These are phyloP conservation scores for Typha latifolia DNA, from an alignment of 176 grass and related monocot species.

Conservation along the genomic window DNA sequence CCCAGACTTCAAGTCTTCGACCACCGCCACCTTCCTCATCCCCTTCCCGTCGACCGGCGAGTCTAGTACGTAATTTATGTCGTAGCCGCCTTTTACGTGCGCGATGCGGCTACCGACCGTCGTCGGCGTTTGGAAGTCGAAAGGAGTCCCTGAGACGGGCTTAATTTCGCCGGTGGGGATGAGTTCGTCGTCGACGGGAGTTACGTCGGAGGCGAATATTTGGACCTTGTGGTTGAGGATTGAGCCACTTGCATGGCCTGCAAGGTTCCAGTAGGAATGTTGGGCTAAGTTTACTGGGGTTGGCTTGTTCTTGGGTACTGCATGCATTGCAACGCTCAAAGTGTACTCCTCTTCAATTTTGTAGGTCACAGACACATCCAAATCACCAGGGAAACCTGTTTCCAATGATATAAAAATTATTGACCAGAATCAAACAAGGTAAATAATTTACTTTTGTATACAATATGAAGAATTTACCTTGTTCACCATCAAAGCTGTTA, in stretches of 20 bases:
- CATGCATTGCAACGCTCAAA: slow-evolving; percentile 67
- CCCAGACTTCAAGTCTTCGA: slow-evolving; percentile 39
- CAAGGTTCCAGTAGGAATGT: slow-evolving; percentile 91
- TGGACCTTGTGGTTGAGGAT: slow-evolving; percentile 49
- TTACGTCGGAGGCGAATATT: slow-evolving; percentile 41
- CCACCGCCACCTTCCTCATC: slow-evolving; percentile 60
- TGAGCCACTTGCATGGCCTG: slow-evolving; percentile 38
- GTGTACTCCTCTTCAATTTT: slow-evolving; percentile 64
- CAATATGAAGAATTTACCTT: slow-evolving; percentile 20
- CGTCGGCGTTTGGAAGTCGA: slow-evolving; percentile 37
- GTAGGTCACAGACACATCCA: slow-evolving; percentile 78
- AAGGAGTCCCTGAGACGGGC: slow-evolving; percentile 56
- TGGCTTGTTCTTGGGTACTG: slow-evolving; percentile 34
- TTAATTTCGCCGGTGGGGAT: slow-evolving; percentile 56
- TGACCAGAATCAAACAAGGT: background rate
- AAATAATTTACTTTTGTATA: too few relatives aligned
- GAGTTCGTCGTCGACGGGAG: slow-evolving; percentile 42
- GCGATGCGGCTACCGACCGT: slow-evolving; percentile 26
- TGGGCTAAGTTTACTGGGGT: slow-evolving; percentile 79
- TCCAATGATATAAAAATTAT: background rate
- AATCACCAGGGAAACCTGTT: slow-evolving; percentile 51
- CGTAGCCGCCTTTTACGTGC: slow-evolving; percentile 40
- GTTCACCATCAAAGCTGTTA: slow-evolving; percentile 85
- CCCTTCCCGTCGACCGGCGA: slow-evolving; percentile 34
- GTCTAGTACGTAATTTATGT: slow-evolving; percentile 80